These are phyloP conservation scores for Heterotrichella gracilis DNA, from an alignment of 352 stramenopile species.

Conservation along the genomic window DNA sequence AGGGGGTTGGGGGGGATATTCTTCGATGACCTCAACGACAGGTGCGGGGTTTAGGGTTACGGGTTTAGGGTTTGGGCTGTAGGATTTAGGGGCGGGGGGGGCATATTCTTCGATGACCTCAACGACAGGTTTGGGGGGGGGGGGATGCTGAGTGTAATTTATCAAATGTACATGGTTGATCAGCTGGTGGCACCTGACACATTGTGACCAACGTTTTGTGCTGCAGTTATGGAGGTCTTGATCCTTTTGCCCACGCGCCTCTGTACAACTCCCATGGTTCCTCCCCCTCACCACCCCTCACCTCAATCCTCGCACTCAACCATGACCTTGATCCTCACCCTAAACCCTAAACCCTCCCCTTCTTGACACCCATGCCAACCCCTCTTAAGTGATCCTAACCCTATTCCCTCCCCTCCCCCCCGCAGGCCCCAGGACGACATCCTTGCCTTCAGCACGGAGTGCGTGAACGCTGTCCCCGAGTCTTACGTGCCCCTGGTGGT, in stretches of 20 bases:
- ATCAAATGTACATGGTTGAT: slow-evolving; percentile 21
- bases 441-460: slow-evolving; percentile 26
- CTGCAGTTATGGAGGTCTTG: too few relatives aligned
- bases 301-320: too few relatives aligned
- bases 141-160: slow-evolving; percentile 36
- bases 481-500: slow-evolving; percentile 75
- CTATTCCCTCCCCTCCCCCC: too few relatives aligned
- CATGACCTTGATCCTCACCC: too few relatives aligned
- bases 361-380: too few relatives aligned
- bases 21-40: slow-evolving; percentile 83
- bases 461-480: slow-evolving; percentile 29
- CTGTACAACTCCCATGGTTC: too few relatives aligned
- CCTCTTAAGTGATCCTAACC: too few relatives aligned
- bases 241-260: too few relatives aligned
- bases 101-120: slow-evolving; percentile 71
- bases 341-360: too few relatives aligned
- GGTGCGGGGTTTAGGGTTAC: slow-evolving; percentile 21
- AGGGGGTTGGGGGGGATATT: slow-evolving; percentile 84
- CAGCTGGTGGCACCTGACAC: not conserved
- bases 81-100: not conserved
- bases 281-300: too few relatives aligned
- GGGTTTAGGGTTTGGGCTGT: not conserved
- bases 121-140: slow-evolving; percentile 37
- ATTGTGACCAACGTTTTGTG: too few relatives aligned
- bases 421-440: too few relatives aligned